Percentiles rank a stretch among this genome's conserved stretches.
phyloP scores from a whole-genome alignment of 352 stramenopile species.

The Globisporangium sylvaticum region DNA sequence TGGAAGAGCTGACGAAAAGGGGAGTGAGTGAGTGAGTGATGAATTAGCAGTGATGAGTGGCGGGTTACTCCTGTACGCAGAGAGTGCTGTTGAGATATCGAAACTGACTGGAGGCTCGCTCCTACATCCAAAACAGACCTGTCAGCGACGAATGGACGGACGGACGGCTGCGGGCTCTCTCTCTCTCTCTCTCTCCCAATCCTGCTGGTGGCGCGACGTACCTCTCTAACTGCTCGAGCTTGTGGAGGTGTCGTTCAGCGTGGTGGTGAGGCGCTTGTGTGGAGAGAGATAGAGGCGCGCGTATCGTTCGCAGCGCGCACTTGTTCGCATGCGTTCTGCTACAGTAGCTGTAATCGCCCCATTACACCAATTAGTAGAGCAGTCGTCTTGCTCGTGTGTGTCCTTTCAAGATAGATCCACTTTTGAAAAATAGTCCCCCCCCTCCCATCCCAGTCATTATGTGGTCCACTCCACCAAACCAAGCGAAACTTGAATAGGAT shows the following conservation, averaged over 20 bases:
- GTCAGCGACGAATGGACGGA: not conserved
- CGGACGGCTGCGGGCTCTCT: not conserved
- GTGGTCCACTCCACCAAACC: not conserved
- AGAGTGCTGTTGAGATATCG: not conserved
- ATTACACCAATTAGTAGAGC: not conserved
- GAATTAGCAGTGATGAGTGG: not conserved
- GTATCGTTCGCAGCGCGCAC: not conserved
- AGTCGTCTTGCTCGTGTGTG: not conserved
- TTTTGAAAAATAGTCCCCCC: not conserved
- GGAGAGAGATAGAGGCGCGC: not conserved
- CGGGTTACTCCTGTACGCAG: not conserved
- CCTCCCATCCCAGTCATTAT: not conserved
- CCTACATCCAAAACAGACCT: not conserved
- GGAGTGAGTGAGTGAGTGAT: not conserved
- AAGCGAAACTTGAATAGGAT: not conserved
- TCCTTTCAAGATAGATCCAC: conserved; percentile 8
- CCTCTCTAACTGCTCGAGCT: not conserved
- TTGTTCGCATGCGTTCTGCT: not conserved
- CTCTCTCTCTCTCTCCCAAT: not conserved
- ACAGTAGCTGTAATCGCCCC: not conserved
- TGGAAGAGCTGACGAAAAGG: not conserved
- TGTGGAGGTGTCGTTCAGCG: not conserved
- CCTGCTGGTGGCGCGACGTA: not conserved
- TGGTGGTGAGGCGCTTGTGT: not conserved
- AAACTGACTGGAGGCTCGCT: not conserved